Base-by-base conservation (phyloP, 2,329 filamentous ascomycete genomes). In the Hypocrella siamensis region DNA sequence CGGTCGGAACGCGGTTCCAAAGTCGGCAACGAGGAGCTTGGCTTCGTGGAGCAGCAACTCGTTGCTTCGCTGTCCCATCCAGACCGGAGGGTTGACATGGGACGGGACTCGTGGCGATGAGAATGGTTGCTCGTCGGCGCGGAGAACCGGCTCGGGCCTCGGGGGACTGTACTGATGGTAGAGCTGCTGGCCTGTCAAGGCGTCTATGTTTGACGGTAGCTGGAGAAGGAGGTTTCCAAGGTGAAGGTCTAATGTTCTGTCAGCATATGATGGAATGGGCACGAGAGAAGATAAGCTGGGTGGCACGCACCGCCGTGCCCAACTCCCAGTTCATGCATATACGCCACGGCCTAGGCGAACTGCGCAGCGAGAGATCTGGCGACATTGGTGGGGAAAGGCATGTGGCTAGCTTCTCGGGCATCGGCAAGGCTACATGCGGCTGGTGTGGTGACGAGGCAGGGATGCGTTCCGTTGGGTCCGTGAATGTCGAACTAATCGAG, bases 1-100 rank as follows among this genome's bases (percentile, higher is more conserved):
- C 4, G 46, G 47, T 6, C 40, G 38, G 34, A 58, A 60, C 2
- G 52, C 42, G 19, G 49, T 45, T 2, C 54, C 54, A 43, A 58
- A 60, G 31, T 59, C 55, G 8, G 34, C 32, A 3, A 52, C 40
- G 1, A 45, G 7, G 19, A 42, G 27, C 9, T 35, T 44, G 10
- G 46, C 40, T 22, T 48, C 39, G n/a, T 10, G 1, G 1, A 53
- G 42, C 7, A 36, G 28, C 16, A 60, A 21, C 5, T 49, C 33
- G 5, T 56, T 40, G 31, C 48, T 48, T 30, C 41, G 28, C 36
- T 48, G 37, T 2, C 56, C 51, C 6, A 60, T 40, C 49, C 49
- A 58, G 11, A 54, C 39, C 1, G 55, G 46, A 4, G 40, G 15
- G 24, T 53, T 35, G 15, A 33, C 47, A 10, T 52, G 31, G 1